Base-by-base conservation (phyloP, 2,329 filamentous ascomycete genomes). In the Cladophialophora bantiana region DNA sequence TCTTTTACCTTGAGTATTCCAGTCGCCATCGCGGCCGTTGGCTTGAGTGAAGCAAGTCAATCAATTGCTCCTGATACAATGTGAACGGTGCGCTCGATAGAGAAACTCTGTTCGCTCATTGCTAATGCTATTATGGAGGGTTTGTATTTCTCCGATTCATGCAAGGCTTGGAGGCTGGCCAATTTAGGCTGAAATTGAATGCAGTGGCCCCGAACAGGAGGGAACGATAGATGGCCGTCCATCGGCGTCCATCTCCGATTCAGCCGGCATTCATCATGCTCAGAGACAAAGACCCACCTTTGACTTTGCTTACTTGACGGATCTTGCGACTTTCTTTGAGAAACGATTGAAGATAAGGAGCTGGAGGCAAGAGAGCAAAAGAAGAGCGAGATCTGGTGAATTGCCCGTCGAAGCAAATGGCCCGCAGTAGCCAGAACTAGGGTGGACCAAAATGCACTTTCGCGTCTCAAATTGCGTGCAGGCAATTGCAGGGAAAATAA, bases 1-100 rank as follows among this genome's bases (percentile, higher is more conserved):
- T 77, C 80, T 45, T 80, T 73, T 18, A 83, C 81, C 62, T 75
- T 78, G 4, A 83, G 74, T 31, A 82, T 78, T 45, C 68, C 68
- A n/a, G 68, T 64, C 40, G 65, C 60, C 68, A 70, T 70, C 53
- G 31, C 6, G 40, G 9, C 9, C n/a, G n/a, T n/a, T n/a, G 35
- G 34, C 13, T 26, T 40, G 36, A 13, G 7, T 53, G 42, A 38
- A 18, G n/a, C 34, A 34, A 31, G 5, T 53, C 15, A 20, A 50
- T 20, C 31, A 9, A 20, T 2, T 61, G 7, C 3, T 45, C 2
- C 6, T 26, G 20, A 26, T 10, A 1, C 15, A 31, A 50, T 31
- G 45, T 20, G 45, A 12, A 26, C 45, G 9, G 13, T 20, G 26
- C 26, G 9, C 20, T 31, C 45, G 45, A 26, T 26, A 20, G 45